Evolutionary conservation across 192 early-diverging fungal species (phyloP).

Genomic region (Coemansia sp.): DNA sequence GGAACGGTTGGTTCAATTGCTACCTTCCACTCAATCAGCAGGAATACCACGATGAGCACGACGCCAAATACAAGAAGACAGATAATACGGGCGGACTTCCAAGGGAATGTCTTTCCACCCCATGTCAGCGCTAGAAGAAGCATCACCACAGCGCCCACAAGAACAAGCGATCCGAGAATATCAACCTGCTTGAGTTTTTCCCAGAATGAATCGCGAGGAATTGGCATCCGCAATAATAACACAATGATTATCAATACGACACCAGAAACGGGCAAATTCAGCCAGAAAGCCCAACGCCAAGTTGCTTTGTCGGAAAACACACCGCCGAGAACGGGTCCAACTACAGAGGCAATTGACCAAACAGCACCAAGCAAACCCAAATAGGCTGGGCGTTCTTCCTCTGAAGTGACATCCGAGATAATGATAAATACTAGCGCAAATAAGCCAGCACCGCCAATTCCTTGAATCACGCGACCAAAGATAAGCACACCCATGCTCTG

Average conservation of each 20-base stretch:
- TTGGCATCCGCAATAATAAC: constrained; percentile 55
- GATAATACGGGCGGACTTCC: constrained; percentile 59
- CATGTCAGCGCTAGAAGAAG: constrained; percentile 61
- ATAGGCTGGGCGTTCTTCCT: constrained; percentile 30
- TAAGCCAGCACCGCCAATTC: constrained; percentile 66
- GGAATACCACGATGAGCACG: constrained; percentile 39
- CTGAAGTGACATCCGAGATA: constrained; percentile 61
- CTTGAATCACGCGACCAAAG: constrained; percentile 62
- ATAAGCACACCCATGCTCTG: constrained; percentile 65
- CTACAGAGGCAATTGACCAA: constrained; percentile 61
- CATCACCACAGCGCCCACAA: constrained; percentile 53
- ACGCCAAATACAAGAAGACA: constrained; percentile 56
- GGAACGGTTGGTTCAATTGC: constrained; percentile 60
- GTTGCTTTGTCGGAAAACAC: constrained; percentile 62
- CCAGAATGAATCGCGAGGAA: constrained; percentile 34
- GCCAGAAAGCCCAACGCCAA: constrained; percentile 69
- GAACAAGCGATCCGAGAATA: constrained; percentile 56
- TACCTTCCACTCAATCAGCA: constrained; percentile 59
- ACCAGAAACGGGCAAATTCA: constrained; percentile 54
- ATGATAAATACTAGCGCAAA: constrained; percentile 63
- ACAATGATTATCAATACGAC: constrained; percentile 42
- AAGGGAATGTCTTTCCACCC: constrained; percentile 63
- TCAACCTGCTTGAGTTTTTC: constrained; percentile 64
- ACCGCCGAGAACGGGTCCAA: constrained; percentile 70
- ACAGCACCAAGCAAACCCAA: constrained; percentile 56